Conservation (phyloP, 768 basidiomycete species). For the Ephemerocybe angulata region DNA sequence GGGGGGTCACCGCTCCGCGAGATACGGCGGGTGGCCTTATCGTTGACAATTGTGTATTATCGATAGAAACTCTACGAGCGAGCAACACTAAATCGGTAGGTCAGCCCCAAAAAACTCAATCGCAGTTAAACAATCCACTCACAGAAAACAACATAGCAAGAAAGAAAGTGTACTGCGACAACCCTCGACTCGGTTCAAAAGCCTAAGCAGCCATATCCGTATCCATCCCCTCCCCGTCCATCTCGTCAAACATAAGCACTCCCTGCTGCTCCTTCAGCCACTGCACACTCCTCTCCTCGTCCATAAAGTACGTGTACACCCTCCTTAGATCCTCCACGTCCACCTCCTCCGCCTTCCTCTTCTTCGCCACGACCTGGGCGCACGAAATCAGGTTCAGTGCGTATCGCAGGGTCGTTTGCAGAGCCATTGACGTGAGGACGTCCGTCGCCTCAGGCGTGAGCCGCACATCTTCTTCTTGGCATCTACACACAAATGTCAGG, state of each 20-base stretch:
- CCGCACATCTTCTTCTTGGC: constrained; percentile 93
- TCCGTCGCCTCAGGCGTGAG: constrained; percentile 67
- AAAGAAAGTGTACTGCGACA: not conserved
- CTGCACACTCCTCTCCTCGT: constrained; percentile 88
- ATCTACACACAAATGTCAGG: no score
- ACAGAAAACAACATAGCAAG: not conserved
- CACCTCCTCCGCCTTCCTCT: constrained; percentile 77
- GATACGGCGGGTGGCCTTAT: no score
- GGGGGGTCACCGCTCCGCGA: no score
- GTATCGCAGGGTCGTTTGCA: constrained; percentile 88
- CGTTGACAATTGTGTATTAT: no score
- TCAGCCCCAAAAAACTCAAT: no score
- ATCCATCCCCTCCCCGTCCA: constrained; percentile 31
- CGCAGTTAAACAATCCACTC: no score
- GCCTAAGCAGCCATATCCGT: not conserved
- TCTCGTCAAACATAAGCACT: constrained; percentile 69
- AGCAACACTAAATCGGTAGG: no score
- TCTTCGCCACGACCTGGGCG: constrained; percentile 78
- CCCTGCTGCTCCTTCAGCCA: constrained; percentile 88
- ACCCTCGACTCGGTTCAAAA: not conserved
- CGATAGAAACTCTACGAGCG: no score
- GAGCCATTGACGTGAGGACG: constrained; percentile 86
- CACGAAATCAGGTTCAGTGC: constrained; percentile 94
- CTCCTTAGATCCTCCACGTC: constrained; percentile 81
- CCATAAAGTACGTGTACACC: constrained; percentile 88